A percentile compares a stretch with the other conserved stretches of the same genome.
These are phyloP conservation scores for Cutaneotrichosporon arboriforme DNA, from an alignment of 1,284 basidiomycete species.

Conservation along the genomic window DNA sequence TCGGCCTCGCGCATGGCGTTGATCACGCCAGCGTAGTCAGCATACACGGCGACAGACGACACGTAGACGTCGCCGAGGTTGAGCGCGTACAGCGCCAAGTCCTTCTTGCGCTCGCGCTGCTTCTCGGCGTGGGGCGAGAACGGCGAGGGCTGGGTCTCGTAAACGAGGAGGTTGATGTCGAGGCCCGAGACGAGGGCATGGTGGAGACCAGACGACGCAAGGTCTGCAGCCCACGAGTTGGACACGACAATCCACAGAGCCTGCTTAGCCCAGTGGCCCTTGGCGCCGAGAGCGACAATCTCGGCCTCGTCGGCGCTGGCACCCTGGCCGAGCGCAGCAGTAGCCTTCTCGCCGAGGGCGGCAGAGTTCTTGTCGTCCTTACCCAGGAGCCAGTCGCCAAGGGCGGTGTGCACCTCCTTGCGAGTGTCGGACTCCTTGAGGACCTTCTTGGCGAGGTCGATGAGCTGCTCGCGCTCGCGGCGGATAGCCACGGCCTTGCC, in stretches of 20 bases:
- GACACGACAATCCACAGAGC: slow-evolving; percentile 96
- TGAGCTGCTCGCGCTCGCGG: slow-evolving; percentile 62
- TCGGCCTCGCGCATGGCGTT: slow-evolving; percentile 91
- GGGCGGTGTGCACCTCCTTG: slow-evolving; percentile 61
- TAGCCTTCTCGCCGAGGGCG: slow-evolving; percentile 59
- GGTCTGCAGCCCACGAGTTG: slow-evolving; percentile 95
- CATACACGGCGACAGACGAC: slow-evolving; percentile 89
- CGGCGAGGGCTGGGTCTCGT: slow-evolving; percentile 79
- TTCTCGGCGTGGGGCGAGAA: slow-evolving; percentile 54
- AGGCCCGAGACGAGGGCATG: slow-evolving; percentile 85
- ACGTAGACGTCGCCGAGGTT: slow-evolving; percentile 97
- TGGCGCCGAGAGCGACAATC: slow-evolving; percentile 57
- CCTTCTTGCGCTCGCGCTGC: slow-evolving; percentile 65
- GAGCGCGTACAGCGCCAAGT: slow-evolving; percentile 95
- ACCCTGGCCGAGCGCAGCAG: slow-evolving; percentile 50
- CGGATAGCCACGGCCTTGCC: slow-evolving; percentile 81
- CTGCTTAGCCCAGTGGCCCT: slow-evolving; percentile 59
- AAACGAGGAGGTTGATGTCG: slow-evolving; percentile 91
- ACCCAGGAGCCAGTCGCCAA: slow-evolving; percentile 70
- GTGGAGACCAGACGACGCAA: slow-evolving; percentile 92
- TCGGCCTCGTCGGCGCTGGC: slow-evolving; percentile 46
- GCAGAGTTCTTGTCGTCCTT: slow-evolving; percentile 60
- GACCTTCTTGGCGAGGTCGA: slow-evolving; percentile 58
- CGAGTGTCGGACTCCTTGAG: slow-evolving; percentile 50
- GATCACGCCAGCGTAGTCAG: slow-evolving; percentile 90